Evolutionary conservation across 2,329 filamentous ascomycete genomes (phyloP).

Genomic region (Myriosclerotinia duriaeana): DNA sequence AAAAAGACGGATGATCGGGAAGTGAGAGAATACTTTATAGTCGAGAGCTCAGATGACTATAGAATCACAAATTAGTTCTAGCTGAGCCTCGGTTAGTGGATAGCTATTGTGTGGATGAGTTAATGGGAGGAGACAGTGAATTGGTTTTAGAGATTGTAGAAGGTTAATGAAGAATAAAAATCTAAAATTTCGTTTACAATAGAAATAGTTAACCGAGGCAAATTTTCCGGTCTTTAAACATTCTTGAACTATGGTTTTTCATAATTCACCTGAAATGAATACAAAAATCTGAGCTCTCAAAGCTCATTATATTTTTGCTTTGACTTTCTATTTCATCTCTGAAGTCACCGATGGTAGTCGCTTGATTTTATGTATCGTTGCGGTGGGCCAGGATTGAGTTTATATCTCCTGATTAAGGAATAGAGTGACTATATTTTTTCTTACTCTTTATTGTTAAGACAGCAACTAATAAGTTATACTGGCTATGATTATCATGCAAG

Average conservation of each 20-base stretch:
- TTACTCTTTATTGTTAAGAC: no score
- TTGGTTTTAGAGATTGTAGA: neutral
- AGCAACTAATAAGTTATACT: no score
- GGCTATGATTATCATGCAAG: neutral
- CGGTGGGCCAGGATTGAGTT: no score
- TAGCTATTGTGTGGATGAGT: neutral
- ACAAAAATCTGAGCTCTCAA: no score
- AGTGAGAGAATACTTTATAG: neutral
- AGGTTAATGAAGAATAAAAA: neutral
- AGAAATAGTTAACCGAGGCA: neutral
- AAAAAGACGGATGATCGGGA: neutral
- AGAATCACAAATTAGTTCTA: neutral
- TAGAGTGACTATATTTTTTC: no score
- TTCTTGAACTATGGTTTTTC: neutral
- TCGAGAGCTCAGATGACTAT: neutral
- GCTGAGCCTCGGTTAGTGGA: neutral
- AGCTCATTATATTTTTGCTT: no score
- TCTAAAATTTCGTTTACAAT: neutral
- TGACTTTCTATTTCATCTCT: no score
- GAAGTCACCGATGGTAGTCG: no score
- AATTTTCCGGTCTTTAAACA: no score
- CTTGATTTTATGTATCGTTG: no score
- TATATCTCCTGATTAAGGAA: no score
- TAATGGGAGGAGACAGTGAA: neutral
- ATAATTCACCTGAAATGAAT: no score